Evolutionary conservation across 2,329 filamentous ascomycete species (phyloP).

Genomic region (Scedosporium aurantiacum): DNA sequence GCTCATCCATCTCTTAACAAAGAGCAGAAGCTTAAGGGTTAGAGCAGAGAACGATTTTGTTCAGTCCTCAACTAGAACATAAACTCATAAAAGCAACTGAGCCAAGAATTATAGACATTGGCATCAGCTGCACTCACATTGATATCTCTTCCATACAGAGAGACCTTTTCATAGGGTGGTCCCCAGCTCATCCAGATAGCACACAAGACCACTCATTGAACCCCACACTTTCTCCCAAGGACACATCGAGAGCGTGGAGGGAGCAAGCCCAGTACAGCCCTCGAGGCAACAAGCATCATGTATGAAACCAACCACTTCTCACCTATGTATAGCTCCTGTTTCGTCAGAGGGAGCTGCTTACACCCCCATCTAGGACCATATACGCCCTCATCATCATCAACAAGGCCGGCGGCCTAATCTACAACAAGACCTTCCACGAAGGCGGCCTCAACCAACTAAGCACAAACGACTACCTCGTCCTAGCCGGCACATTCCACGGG

Average conservation of each 20-base stretch:
- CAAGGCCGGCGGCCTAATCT: slow-evolving; percentile 93
- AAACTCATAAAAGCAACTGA: too few species aligned
- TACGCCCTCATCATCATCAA: slow-evolving; percentile 96
- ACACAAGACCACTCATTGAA: neutral
- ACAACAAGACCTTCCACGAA: slow-evolving; percentile 87
- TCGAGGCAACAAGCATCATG: neutral
- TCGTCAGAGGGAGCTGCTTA: neutral
- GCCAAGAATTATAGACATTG: too few species aligned
- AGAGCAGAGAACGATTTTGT: too few species aligned
- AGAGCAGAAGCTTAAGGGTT: too few species aligned
- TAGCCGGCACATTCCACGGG: slow-evolving; percentile 96
- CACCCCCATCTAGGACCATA: slow-evolving; percentile 57
- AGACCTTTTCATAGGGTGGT: neutral
- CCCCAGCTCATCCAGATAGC: neutral
- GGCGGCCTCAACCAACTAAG: slow-evolving; percentile 76
- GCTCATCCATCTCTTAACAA: too few species aligned
- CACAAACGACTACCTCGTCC: slow-evolving; percentile 92
- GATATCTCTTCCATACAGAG: too few species aligned
- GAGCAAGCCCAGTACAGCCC: neutral
- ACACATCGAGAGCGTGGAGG: neutral
- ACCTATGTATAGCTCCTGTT: neutral
- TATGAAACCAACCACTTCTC: neutral
- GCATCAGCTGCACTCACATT: too few species aligned
- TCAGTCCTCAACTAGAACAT: too few species aligned
- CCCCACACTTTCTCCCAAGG: neutral